phyloP scores from a whole-genome alignment of 2,329 filamentous ascomycete species.

The Pochonia chlamydosporia region DNA sequence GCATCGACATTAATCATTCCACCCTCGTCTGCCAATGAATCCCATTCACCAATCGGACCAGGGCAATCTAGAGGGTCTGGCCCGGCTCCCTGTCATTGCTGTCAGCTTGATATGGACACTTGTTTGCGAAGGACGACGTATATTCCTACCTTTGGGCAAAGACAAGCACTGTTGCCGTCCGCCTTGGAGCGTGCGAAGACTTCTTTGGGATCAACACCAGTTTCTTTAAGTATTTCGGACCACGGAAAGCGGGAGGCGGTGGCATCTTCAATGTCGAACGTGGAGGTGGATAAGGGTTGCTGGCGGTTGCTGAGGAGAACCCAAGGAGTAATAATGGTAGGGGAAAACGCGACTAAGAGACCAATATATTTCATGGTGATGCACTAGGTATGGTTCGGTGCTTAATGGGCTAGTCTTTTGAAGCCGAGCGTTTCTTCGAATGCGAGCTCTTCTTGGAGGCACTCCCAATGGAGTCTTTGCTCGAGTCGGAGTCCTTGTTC shows the following conservation, averaged over 20 bases:
- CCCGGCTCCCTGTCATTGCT: not conserved
- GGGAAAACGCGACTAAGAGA: not conserved
- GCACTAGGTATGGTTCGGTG: no score
- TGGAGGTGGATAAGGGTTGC: not conserved
- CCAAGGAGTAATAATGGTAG: not conserved
- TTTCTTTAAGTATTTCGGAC: not conserved
- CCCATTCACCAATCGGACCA: not conserved
- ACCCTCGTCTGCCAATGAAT: not conserved
- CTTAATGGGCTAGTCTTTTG: no score
- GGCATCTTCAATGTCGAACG: not conserved
- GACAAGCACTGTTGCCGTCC: not conserved
- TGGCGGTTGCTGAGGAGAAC: not conserved
- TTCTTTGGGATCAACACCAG: not conserved
- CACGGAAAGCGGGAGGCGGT: not conserved
- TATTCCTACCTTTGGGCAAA: not conserved
- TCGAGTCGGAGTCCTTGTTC: not conserved
- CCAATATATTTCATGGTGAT: not conserved
- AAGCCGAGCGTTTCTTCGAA: not conserved
- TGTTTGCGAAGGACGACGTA: no score
- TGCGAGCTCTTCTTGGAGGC: not conserved
- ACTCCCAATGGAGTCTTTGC: no score
- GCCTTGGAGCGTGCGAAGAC: not conserved
- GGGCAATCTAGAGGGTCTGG: not conserved
- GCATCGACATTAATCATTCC: not conserved
- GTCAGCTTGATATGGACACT: not conserved